Base-by-base conservation (phyloP, 2,329 filamentous ascomycete genomes). In the Aspergillus sp. region DNA sequence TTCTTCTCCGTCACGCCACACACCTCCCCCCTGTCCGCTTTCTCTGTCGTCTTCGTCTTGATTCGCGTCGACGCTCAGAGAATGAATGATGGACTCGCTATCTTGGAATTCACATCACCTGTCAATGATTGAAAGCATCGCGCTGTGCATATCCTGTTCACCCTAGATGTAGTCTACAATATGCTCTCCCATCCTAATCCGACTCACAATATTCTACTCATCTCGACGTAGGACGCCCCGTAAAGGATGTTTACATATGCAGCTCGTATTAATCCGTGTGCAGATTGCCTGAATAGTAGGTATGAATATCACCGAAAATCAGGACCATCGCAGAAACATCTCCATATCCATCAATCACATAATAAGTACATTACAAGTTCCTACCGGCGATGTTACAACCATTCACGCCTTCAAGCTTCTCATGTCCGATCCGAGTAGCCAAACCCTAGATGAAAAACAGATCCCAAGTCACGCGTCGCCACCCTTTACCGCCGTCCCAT, bases 401-500 rank as follows among this genome's bases (percentile, higher is more conserved):
- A 26, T 46, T 47, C 41, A 30, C 40, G 44, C 38, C 41, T 42
- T 52, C 22, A 30, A 20, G n/a, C 13, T 33, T 45, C 42, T 45
- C 19, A 46, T 45, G 14, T 33, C 47, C 16, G 26, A 8, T 30
- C 16, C 16, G 35, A n/a, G 35, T 38, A 38, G 14, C 35, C 35
- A 38, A 38, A 7, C 1, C 35, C 26, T 30, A 30, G 26, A 38
- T 38, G 22, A 38, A 38, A 38, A 38, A 17, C 14, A 38, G 33
- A n/a, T 38, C 14, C 35, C 35, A 38, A 38, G 8, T 17, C 26
- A 30, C 10, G 8, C 26, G 8, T 30, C 26, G 26, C 9, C 26
- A 11, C 26, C 22, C 17, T 22, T 58, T 65, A 88, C 72, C 87
- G 82, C 59, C 88, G 80, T 38, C 88, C 89, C 78, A 90, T 85